phyloP scores from a whole-genome alignment of 2,329 filamentous ascomycete genomes.

The Colletotrichum falcatum region DNA sequence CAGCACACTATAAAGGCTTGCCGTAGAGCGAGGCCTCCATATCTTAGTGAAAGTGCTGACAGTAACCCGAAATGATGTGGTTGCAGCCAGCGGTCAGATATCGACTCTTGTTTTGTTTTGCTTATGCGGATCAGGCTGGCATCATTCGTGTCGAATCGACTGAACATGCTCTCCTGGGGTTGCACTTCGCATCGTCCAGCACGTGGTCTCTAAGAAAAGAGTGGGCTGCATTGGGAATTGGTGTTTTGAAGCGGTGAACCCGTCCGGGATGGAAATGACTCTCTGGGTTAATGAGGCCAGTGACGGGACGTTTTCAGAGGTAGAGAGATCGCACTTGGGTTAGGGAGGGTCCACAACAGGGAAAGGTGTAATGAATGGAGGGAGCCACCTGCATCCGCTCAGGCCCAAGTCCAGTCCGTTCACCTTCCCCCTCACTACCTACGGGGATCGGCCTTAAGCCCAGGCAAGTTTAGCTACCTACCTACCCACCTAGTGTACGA shows the following conservation, averaged over 20 bases:
- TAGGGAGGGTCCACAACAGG: conserved; percentile 14
- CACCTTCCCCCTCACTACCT: neutral
- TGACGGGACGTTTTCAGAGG: neutral
- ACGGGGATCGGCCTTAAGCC: conserved; percentile 10
- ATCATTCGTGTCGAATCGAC: neutral
- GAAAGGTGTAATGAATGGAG: neutral
- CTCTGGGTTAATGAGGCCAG: neutral
- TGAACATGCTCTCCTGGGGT: neutral
- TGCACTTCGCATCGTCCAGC: neutral
- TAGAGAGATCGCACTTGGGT: conserved; percentile 1
- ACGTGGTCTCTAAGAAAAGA: neutral
- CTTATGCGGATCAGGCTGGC: neutral
- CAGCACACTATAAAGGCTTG: neutral
- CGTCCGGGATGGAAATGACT: neutral
- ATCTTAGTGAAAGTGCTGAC: neutral
- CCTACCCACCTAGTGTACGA: too few relatives aligned
- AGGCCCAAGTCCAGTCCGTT: conserved; percentile 17
- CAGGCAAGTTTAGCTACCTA: neutral
- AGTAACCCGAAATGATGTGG: too few relatives aligned
- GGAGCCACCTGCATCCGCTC: conserved; percentile 4
- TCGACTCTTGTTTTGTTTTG: neutral
- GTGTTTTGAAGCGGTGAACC: neutral
- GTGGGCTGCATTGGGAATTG: neutral
- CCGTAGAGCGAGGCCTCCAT: neutral
- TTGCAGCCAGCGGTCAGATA: neutral